A percentile compares a stretch with the other conserved stretches of the same genome.
phyloP scores from a whole-genome alignment of 2,329 filamentous ascomycete genomes.

The Fusarium ramigenum region DNA sequence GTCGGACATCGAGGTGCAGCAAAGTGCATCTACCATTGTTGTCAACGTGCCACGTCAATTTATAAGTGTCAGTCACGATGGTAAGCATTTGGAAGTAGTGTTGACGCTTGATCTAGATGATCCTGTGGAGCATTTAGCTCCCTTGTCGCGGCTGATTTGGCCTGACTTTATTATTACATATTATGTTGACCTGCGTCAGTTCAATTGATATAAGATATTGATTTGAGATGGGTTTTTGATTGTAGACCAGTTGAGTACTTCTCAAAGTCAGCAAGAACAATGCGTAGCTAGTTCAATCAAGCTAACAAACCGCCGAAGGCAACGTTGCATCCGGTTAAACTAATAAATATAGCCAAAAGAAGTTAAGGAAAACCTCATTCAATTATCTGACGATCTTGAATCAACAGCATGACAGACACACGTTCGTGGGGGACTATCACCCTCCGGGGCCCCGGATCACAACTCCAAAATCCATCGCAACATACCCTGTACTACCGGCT shows the following conservation, averaged over 20 bases:
- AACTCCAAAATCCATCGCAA: background rate
- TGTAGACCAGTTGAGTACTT: too few relatives aligned
- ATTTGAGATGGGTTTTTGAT: too few relatives aligned
- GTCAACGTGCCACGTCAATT: background rate
- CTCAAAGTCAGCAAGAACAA: too few relatives aligned
- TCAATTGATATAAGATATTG: too few relatives aligned
- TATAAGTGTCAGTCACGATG: too few relatives aligned
- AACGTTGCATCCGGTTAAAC: background rate
- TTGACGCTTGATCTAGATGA: fast-evolving
- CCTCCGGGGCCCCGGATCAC: background rate
- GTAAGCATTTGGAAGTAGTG: background rate
- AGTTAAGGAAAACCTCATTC: fast-evolving
- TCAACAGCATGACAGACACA: background rate
- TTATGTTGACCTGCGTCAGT: too few relatives aligned
- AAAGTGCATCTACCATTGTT: background rate
- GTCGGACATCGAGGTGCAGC: background rate
- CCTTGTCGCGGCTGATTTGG: fast-evolving
- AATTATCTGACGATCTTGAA: fast-evolving
- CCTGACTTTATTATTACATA: too few relatives aligned
- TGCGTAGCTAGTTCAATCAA: fast-evolving
- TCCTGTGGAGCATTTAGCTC: fast-evolving
- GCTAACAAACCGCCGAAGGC: fast-evolving
- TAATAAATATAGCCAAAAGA: background rate
- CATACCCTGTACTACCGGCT: conserved; percentile 10
- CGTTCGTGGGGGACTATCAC: background rate